Evolutionary conservation across 306 rosid species (phyloP).

Genomic region (barrel medic (Medicago truncatula)): MtrunA17r5.0-ANR NC_053046.1:7410001-7410500

Average conservation of each 20-base stretch:
- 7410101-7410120: slow-evolving; percentile 10
- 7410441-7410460: not conserved
- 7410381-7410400: not conserved
- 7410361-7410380: not conserved
- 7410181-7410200: not conserved
- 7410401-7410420: not conserved
- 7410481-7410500: not conserved
- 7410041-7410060: slow-evolving; percentile 19
- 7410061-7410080: not conserved
- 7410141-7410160: not conserved
- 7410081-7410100: slow-evolving; percentile 16
- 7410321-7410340: not conserved
- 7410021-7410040: slow-evolving; percentile 17
- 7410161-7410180: not conserved
- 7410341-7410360: not conserved
- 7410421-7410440: not conserved
- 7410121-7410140: not conserved
- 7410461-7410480: not conserved
- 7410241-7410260: not conserved
- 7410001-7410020: slow-evolving; percentile 34
- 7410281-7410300: not conserved
- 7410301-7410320: not conserved
- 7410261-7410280: not conserved
- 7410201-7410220: not conserved
- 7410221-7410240: not conserved